These are phyloP conservation scores for Apiospora rasikravindrae DNA, from an alignment of 2,329 filamentous ascomycete species.

Conservation along the genomic window DNA sequence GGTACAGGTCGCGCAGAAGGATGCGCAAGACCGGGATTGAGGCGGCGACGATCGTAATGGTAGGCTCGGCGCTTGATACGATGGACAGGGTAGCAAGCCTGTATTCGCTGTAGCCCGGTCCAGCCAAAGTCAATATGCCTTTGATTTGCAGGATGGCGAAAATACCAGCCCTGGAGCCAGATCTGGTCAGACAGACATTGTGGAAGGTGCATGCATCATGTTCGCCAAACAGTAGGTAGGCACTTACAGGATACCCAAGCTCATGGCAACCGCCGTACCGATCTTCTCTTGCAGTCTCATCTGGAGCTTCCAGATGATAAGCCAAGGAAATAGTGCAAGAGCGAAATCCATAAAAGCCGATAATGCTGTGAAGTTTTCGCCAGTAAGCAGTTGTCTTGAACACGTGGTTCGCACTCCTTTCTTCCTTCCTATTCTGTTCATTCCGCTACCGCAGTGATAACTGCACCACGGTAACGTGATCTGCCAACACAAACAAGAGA, in stretches of 20 bases:
- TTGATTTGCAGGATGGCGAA: background rate
- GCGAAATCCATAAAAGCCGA: slow-evolving; percentile 35
- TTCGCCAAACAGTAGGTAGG: background rate
- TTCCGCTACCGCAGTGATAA: background rate
- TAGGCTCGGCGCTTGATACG: slow-evolving; percentile 34
- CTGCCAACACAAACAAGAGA: background rate
- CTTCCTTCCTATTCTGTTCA: fast-evolving
- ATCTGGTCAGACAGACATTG: background rate
- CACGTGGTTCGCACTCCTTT: background rate
- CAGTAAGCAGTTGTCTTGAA: background rate
- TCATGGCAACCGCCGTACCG: slow-evolving; percentile 38
- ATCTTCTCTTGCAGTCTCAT: slow-evolving; percentile 37
- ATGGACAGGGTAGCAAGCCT: background rate
- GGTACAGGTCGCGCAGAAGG: slow-evolving; percentile 22
- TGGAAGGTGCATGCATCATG: no score
- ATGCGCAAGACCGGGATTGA: slow-evolving; percentile 41
- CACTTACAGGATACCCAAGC: slow-evolving; percentile 36
- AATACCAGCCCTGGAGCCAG: background rate
- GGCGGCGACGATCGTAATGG: slow-evolving; percentile 36
- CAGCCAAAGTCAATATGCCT: background rate
- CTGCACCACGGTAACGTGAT: background rate
- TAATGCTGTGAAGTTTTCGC: slow-evolving; percentile 17
- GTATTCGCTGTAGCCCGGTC: background rate
- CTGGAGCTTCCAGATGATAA: slow-evolving; percentile 36
- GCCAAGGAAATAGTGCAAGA: slow-evolving; percentile 38